Base-by-base conservation (phyloP, 768 basidiomycete species). In the Asterophora lycoperdoides region DNA sequence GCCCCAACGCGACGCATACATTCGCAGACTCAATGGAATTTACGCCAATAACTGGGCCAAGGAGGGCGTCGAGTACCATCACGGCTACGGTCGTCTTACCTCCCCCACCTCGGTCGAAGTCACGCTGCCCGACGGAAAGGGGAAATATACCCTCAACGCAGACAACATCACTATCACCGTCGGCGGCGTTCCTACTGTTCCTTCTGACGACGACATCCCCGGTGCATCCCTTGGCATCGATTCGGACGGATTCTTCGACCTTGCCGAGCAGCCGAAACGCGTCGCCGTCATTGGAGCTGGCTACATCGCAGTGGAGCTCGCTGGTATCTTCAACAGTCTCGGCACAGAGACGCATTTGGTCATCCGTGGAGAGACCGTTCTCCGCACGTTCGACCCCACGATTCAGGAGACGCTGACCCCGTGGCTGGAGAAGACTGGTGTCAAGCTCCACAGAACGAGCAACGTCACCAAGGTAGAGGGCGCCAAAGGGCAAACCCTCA, bases 261-360 rank as follows among this genome's bases (percentile, higher is more conserved):
- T 99, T 38, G 81, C 82, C 56, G 78, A 86, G 44, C 93, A 95
- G 65, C 96, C 96, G 8, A 90, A 86, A 68, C 81, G 93, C 49
- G 93, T 96, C 26, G 94, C 86, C 3, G 86, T 98, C 46, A 84
- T 97, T 36, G 96, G 96, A 39, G 96, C 96, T 11, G 96, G 96
- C 1, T 99, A 99, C 66, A 98, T 99, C 57, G 93, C 93, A 14
- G 90, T 97, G 53, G 96, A 99, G 68, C 82, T 99, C 39, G 92
- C 95, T 4, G 96, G 96, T 15, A 81, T 99, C 46, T 81, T 99
- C 69, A 82, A 97, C 67, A 77, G 89, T 6, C 81, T 96, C 48
- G 93, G 94, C 17, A 79, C 85, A 30, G 92, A 98, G 68, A 93
- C 93, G 7, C 93, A 97, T 64, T 68, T 98, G 56, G 66, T 97